phyloP scores from a whole-genome alignment of 2,329 filamentous ascomycete genomes.

The Colletotrichum gigasporum region DNA sequence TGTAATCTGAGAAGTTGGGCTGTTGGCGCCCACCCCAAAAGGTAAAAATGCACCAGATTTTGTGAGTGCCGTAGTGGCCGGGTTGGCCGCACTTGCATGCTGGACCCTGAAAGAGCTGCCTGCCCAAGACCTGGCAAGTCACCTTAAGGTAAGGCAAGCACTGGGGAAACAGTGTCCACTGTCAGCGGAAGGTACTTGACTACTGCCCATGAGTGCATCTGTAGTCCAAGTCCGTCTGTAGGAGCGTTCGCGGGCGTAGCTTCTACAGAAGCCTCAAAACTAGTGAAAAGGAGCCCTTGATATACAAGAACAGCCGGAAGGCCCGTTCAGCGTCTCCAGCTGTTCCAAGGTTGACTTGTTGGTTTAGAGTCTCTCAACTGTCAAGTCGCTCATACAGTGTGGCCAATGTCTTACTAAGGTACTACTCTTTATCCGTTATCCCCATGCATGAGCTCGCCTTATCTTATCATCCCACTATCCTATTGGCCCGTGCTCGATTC shows the following conservation, averaged over 20 bases:
- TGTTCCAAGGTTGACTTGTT: too few relatives aligned
- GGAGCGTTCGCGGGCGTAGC: too few relatives aligned
- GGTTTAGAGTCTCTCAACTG: neutral
- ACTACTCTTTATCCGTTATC: too few relatives aligned
- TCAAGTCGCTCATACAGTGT: neutral
- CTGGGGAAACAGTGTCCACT: slow-evolving; percentile 21
- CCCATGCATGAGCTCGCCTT: neutral
- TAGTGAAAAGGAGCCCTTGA: too few relatives aligned
- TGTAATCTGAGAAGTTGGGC: slow-evolving; percentile 26
- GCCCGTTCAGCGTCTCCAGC: too few relatives aligned
- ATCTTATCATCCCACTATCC: slow-evolving; percentile 29
- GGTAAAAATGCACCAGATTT: slow-evolving; percentile 29
- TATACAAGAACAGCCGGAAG: too few relatives aligned
- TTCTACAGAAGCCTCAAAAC: too few relatives aligned
- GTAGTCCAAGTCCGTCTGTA: too few relatives aligned
- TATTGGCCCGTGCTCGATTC: slow-evolving; percentile 19
- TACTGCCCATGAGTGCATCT: too few relatives aligned
- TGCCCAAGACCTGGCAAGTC: too few relatives aligned
- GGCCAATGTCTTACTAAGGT: neutral
- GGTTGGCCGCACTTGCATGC: slow-evolving; percentile 12
- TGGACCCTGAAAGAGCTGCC: slow-evolving; percentile 28
- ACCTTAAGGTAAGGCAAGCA: too few relatives aligned
- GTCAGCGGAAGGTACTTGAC: neutral
- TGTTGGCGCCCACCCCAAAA: slow-evolving; percentile 16
- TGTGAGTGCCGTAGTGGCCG: slow-evolving; percentile 19